Conservation (phyloP, 331 rosid genomes). For the Malus hybrid region DNA sequence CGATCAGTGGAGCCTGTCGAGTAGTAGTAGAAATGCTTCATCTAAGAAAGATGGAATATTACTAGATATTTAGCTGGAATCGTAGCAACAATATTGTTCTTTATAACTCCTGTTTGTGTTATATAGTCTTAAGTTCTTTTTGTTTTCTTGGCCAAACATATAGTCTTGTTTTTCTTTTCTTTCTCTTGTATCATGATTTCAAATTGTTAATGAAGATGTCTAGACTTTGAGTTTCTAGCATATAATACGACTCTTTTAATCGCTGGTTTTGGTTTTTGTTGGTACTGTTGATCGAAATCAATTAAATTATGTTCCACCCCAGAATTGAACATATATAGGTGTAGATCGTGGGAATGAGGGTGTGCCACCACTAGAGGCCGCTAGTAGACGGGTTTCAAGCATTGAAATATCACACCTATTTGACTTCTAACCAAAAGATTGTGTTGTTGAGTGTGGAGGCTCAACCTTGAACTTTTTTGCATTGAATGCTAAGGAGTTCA, state of each 20-base stretch:
- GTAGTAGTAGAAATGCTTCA: slow-evolving; percentile 52
- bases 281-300: no score
- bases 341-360: no score
- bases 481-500: no score
- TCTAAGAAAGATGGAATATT: slow-evolving; percentile 32
- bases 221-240: not conserved
- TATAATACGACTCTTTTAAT: not conserved
- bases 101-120: no score
- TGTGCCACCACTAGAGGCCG: no score
- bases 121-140: not conserved
- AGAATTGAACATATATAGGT: no score
- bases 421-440: no score
- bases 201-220: not conserved
- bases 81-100: not conserved
- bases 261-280: no score
- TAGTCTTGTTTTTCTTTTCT: not conserved
- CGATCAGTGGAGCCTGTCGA: slow-evolving; percentile 77
- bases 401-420: no score
- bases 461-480: no score
- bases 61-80: slow-evolving; percentile 19
- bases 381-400: no score
- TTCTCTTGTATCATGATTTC: not conserved
- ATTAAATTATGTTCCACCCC: not conserved
- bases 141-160: not conserved
- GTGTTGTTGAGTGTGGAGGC: no score